Evolutionary conservation across 2,329 filamentous ascomycete genomes (phyloP), one percentile per base, ranked within the genome.

Genomic region (Sphaerulina populicola): DNA sequence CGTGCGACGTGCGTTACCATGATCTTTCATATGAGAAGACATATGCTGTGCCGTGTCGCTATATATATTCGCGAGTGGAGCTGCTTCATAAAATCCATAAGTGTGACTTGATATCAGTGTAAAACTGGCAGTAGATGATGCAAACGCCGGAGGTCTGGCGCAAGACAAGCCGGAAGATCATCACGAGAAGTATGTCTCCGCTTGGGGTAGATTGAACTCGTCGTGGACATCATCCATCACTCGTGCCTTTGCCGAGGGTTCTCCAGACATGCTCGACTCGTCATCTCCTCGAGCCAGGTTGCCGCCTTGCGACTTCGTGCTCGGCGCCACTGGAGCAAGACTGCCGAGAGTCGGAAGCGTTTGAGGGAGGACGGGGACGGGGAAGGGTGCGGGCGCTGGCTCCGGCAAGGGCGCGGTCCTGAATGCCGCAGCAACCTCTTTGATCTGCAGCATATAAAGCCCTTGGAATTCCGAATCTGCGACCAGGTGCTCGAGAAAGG

Each of bases 151-250:
- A 21, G 14, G 9, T 15, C 14, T 15, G 5, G n/a, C 14, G 14
- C 14, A 15, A 10, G 14, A 39, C 4, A 14, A 15, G 10, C 18
- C 37, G 11, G 14, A 3, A 9, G 9, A 41, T 18, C 15, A 23
- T 27, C 21, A 35, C 9, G 46, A 43, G 38, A 55, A 52, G 31
- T 52, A 52, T 11, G 8, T 23, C 39, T 55, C 53, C 4, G 53
- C 49, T n/a, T 52, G 40, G n/a, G 41, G 41, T 14, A 55, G 31
- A 21, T 52, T 46, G 35, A 52, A 52, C 27, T 55, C 53, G 30
- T 49, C 49, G 3, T 9, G 8, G 21, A 9, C 11, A 23, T 41
- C 39, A 11, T 21, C 10, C 18, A 18, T 18, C 18, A 27, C 18
- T 21, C 10, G 15, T 27, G 8, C 12, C 10, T 23, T 18, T 23